Base-by-base conservation (phyloP, 1,284 basidiomycete genomes). In the Irpex rosettiformis region DNA sequence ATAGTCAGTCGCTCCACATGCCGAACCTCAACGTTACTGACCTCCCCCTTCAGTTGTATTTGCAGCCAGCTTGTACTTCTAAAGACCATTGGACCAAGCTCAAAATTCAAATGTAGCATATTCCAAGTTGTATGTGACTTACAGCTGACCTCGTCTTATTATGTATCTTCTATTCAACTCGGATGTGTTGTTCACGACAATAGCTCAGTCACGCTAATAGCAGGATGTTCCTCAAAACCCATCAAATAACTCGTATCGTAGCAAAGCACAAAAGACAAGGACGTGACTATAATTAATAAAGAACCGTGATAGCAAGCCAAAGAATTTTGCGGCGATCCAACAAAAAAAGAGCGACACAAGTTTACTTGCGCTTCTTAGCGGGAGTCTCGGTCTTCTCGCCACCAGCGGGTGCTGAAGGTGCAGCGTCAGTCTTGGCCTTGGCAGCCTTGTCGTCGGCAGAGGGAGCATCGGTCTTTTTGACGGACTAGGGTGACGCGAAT, bases 51-150 rank as follows among this genome's bases (percentile, higher is more conserved):
- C 64, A 93, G 91, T 93, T 71, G 88, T 93, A 53, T 93, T 92
- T 70, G 90, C 90, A 24, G 91, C 91, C 24, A 93, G 91, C 71
- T 69, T 93, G 81, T 93, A 93, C 77, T 92, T 93, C 75, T 93
- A 84, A 74, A 16, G 16, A 25, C 30, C 30, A 54, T 16, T 16
- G 37, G 2, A 24, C n/a, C n/a, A 16, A 48, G n/a, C 49, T 52
- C 18, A 37, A 10, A 18, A 27, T 5, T 33, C 43, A 43, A 52
- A n/a, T 18, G 27, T 58, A 33, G 27, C 58, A 43, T 55, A 25
- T 22, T 21, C 28, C 11, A 4, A 40, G 33, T n/a, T 40, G 33
- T 40, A 40, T 40, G n/a, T 40, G 13, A 40, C 13, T 40, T 11
- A 11, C n/a, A 40, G 13, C 33, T 40, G 33, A 3, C 3, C 33